Evolutionary conservation across 176 grass and related monocot species (phyloP).

Genomic region (Alopecurus myosuroides): DNA sequence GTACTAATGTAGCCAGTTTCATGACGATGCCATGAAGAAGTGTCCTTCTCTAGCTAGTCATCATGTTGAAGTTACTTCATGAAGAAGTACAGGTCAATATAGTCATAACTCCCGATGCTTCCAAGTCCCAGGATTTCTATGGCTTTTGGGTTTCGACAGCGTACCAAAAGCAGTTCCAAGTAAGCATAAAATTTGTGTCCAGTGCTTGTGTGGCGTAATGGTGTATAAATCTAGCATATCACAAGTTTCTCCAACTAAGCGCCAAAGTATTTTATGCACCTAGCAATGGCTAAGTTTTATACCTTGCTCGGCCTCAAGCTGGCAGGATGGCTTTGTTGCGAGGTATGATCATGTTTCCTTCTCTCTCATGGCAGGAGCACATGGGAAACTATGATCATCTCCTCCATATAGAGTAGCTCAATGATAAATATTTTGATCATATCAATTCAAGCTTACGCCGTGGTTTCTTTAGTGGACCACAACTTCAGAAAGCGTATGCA

Average conservation of each 20-base stretch:
- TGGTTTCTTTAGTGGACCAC: background rate
- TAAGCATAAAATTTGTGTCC: background rate
- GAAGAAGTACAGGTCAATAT: background rate
- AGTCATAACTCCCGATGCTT: background rate
- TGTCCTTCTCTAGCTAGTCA: background rate
- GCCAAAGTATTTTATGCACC: background rate
- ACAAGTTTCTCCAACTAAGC: background rate
- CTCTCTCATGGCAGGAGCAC: background rate
- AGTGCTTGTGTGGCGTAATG: background rate
- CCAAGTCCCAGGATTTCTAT: background rate
- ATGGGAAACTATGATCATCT: background rate
- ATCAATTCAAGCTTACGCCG: too few relatives aligned
- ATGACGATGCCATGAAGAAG: background rate
- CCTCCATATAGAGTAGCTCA: background rate
- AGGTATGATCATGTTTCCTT: background rate
- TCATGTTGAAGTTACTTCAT: background rate
- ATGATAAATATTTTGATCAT: too few relatives aligned
- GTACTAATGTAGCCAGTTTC: too few relatives aligned
- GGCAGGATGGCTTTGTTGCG: background rate
- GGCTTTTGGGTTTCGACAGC: background rate
- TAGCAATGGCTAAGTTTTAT: background rate
- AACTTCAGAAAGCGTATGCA: background rate
- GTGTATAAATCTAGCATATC: background rate
- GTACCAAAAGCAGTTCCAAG: background rate
- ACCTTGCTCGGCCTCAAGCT: background rate